Evolutionary conservation across 805 yeast genomes (phyloP).

Genomic region (Yarrowia sp.): DNA sequence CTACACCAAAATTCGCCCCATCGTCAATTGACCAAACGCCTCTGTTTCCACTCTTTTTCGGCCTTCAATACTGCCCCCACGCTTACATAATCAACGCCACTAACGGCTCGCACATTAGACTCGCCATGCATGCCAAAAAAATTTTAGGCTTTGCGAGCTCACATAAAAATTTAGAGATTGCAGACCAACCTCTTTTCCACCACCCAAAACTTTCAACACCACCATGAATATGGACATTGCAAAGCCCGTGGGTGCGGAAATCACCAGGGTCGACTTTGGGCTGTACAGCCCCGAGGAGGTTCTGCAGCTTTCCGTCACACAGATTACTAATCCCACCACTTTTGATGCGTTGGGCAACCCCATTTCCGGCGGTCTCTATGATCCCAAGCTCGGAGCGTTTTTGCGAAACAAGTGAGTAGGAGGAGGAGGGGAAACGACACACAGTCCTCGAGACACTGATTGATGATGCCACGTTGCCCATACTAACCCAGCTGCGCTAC

Average conservation of each 20-base stretch:
- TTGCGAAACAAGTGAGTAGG: constrained; percentile 63
- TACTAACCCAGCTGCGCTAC: constrained; percentile 68
- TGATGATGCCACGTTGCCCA: background rate
- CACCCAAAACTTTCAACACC: constrained; percentile 1
- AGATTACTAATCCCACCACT: constrained; percentile 93
- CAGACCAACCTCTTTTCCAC: background rate
- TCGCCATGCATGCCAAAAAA: constrained; percentile 17
- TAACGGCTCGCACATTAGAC: background rate
- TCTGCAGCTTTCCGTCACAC: constrained; percentile 87
- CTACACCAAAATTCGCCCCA: too few species aligned
- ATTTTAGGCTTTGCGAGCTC: constrained; percentile 11
- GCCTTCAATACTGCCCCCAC: background rate
- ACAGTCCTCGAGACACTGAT: background rate
- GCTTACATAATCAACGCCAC: constrained; percentile 16
- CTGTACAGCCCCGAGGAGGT: constrained; percentile 83
- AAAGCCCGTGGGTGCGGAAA: constrained; percentile 94
- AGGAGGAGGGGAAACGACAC: too few species aligned
- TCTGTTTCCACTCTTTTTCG: too few species aligned
- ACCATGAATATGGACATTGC: constrained; percentile 81
- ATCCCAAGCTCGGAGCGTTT: constrained; percentile 94
- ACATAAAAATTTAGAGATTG: constrained; percentile 5
- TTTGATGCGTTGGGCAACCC: constrained; percentile 97
- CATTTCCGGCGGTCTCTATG: constrained; percentile 90
- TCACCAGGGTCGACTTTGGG: constrained; percentile 89
- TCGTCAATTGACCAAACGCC: too few species aligned